A percentile compares a stretch with the other conserved stretches of the same genome.
These are phyloP conservation scores for Blastobotrys parvus DNA, from an alignment of 805 yeast genomes.

Conservation along the genomic window DNA sequence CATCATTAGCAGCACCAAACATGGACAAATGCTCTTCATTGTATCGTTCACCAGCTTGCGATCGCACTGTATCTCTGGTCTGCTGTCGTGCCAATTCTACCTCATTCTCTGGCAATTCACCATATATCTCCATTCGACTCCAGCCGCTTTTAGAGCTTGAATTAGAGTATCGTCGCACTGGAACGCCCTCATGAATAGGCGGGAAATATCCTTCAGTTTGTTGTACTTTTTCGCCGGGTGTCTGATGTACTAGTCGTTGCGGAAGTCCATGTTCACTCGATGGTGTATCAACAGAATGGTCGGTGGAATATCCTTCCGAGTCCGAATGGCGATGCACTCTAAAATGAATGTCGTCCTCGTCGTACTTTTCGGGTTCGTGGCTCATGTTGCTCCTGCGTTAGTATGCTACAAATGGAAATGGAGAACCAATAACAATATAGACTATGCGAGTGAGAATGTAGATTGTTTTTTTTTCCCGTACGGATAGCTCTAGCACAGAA, in stretches of 20 bases:
- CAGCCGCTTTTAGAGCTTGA: slow-evolving; percentile 5
- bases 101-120: slow-evolving; percentile 30
- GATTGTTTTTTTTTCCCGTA: no score
- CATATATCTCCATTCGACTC: slow-evolving; percentile 32
- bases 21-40: slow-evolving; percentile 9
- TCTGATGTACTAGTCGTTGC: neutral
- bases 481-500: no score
- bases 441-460: no score
- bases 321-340: neutral
- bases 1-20: slow-evolving; percentile 2
- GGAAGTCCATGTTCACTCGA: neutral
- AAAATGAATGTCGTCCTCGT: neutral
- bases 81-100: slow-evolving; percentile 36
- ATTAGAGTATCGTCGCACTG: neutral
- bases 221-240: neutral
- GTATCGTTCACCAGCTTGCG: slow-evolving; percentile 27
- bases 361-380: no score
- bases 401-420: no score
- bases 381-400: no score
- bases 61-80: slow-evolving; percentile 37
- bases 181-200: neutral
- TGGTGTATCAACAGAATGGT: neutral
- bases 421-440: no score
- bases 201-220: neutral
- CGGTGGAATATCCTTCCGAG: neutral